Evolutionary conservation across 208 protist species (phyloP).

Genomic region (Acanthamoeba culbertsoni): DNA sequence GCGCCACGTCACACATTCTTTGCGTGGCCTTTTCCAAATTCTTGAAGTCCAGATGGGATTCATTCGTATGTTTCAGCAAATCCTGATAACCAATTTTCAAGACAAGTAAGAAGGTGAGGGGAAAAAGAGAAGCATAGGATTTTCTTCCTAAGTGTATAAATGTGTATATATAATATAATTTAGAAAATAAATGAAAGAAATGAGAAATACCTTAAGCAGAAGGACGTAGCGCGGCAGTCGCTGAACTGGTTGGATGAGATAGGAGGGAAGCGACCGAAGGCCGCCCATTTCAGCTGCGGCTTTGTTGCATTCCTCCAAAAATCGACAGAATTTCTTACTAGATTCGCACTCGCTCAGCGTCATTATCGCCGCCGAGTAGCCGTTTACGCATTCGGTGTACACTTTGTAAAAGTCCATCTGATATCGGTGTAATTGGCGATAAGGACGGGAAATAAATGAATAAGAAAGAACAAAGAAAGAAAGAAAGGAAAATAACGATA

Average conservation of each 20-base stretch:
- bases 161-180: too few species aligned
- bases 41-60: neutral
- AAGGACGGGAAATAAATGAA: neutral
- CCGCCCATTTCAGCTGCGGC: neutral
- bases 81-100: too few species aligned
- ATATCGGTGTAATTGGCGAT: too few species aligned
- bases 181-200: too few species aligned
- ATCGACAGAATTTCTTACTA: neutral
- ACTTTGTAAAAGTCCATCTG: constrained; percentile 34
- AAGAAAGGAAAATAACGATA: neutral
- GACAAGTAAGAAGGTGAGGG: too few species aligned
- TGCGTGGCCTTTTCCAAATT: neutral
- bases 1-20: neutral
- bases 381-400: neutral
- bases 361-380: neutral
- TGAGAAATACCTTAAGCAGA: neutral
- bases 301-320: neutral
- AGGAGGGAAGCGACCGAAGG: neutral
- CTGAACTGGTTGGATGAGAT: neutral
- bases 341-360: neutral
- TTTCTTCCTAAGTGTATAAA: neutral
- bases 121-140: too few species aligned
- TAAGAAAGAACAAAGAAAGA: neutral
- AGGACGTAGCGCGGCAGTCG: neutral
- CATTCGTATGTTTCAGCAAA: neutral